Conservation (phyloP, 768 basidiomycete species). For the Phylloporus sp. region DNA sequence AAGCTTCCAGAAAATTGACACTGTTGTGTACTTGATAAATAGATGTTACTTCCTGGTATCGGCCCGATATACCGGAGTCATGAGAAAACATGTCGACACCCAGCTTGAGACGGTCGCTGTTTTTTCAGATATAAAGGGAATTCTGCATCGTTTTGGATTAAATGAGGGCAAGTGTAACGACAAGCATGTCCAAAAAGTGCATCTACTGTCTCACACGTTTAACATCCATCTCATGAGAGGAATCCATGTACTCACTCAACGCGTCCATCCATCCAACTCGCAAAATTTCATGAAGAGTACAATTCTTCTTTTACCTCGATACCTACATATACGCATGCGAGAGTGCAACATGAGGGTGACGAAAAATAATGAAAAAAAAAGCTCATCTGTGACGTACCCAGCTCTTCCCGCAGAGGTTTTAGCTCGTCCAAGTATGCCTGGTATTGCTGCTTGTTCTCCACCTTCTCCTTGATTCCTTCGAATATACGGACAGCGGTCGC, state of each 20-base stretch:
- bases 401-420: conserved; percentile 82
- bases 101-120: neutral
- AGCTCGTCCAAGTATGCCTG: conserved; percentile 90
- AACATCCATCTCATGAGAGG: neutral
- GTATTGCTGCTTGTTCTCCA: conserved; percentile 96
- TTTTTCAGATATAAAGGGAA: neutral
- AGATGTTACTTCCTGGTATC: neutral
- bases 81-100: neutral
- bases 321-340: conserved; percentile 33
- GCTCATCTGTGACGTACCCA: conserved; percentile 52
- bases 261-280: conserved; percentile 8
- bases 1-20: neutral
- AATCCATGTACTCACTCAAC: conserved; percentile 14
- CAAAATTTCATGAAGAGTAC: conserved; percentile 41
- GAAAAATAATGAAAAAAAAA: neutral
- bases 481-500: conserved; percentile 95
- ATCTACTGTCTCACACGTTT: conserved; percentile 22
- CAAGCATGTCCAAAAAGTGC: conserved; percentile 18
- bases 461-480: conserved; percentile 95
- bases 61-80: neutral
- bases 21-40: neutral
- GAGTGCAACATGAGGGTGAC: neutral
- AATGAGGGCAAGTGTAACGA: conserved; percentile 15
- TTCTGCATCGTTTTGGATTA: conserved; percentile 18
- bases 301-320: conserved; percentile 63